Evolutionary conservation across 306 rosid species (phyloP), one percentile per base, ranked within the genome.

Genomic region (Ziziphus jujuba): DNA sequence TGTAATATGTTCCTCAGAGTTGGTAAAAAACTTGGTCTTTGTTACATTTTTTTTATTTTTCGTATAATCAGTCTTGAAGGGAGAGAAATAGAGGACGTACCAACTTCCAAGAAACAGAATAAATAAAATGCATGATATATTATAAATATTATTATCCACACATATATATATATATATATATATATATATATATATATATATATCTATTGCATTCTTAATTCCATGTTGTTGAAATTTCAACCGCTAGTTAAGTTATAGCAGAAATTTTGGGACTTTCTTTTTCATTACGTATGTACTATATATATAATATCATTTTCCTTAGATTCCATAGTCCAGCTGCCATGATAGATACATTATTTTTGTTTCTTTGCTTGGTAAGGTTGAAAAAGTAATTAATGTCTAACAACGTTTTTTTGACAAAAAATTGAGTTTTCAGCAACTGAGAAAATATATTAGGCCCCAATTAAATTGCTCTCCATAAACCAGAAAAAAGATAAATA

Each of bases 271-370:
- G 60, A 75, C 70, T 70, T 59, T 40, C 9, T 49, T 12, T 7
- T 17, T 59, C 12, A 38, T 24, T 11, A 51, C 13, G 49, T 38
- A 22, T 19, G 25, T 28, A 28, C 4, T 4, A 28, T 44, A 8
- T 44, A 44, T 8, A 14, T 44, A 44, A 10, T 20, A 60, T 59
- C 15, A 59, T 77, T 60, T 77, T 61, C 56, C 6, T 44, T 34
- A 59, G 45, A 65, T 71, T 76, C 71, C 67, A 22, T 63, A 17
- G 16, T 40, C 63, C 72, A 65, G 36, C 53, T 66, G 56, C 50
- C 5, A 48, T 19, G 44, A 19, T 56, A 50, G 17, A 43, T 19
- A 35, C 58, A 34, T 22, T 25, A 0, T 35, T n/a, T 49, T 14
- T 14, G 22, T 7, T 49, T 49, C 21, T 14, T 13, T 48, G 20